Conservation (phyloP, 352 stramenopile species). For the Lagenidium giganteum region DNA sequence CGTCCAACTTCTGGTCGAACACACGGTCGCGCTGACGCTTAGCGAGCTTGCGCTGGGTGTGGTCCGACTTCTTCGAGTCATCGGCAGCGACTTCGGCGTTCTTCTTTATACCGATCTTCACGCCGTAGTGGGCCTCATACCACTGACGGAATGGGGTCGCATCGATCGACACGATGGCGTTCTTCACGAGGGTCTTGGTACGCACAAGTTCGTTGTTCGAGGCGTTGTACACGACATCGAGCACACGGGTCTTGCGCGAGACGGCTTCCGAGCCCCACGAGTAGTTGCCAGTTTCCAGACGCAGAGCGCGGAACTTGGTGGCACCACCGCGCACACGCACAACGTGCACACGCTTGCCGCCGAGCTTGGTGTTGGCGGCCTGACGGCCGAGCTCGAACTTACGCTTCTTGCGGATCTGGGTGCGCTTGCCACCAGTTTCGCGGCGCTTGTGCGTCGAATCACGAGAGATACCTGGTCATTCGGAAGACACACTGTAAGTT, state of each 20-base stretch:
- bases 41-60: conserved; percentile 93
- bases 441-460: conserved; percentile 99
- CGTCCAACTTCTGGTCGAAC: conserved; percentile 93
- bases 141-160: conserved; percentile 98
- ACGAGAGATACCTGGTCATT: conserved; percentile 96
- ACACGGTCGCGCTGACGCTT: conserved; percentile 89
- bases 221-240: conserved; percentile 99
- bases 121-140: conserved; percentile 99
- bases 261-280: conserved; percentile 98
- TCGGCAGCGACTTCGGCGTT: conserved; percentile 74
- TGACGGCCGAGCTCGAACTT: conserved; percentile 98
- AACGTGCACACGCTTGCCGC: conserved; percentile 94
- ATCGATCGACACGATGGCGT: conserved; percentile 97
- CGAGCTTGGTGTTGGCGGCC: conserved; percentile 98
- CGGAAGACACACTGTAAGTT: conserved; percentile 3
- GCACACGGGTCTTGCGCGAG: conserved; percentile 98
- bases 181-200: conserved; percentile 99
- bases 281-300: conserved; percentile 99
- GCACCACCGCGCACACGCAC: conserved; percentile 97
- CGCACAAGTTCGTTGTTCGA: conserved; percentile 99
- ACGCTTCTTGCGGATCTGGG: conserved; percentile 98
- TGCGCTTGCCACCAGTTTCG: conserved; percentile 98
- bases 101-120: conserved; percentile 90
- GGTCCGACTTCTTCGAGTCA: conserved; percentile 90
- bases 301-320: conserved; percentile 98